phyloP scores from a whole-genome alignment of 2,329 filamentous ascomycete genomes.

The Trichoderma sp. region DNA sequence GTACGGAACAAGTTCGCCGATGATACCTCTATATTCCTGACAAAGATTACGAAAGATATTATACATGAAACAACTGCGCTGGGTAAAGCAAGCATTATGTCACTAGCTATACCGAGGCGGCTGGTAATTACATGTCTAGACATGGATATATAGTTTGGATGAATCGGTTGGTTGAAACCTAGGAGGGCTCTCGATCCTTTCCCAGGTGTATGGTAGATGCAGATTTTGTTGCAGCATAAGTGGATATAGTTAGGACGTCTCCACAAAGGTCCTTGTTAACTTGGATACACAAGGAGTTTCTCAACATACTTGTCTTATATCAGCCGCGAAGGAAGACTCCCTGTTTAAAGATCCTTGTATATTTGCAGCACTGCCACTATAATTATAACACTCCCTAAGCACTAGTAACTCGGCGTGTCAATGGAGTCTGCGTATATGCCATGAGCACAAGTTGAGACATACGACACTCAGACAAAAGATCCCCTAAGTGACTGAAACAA shows the following conservation, averaged over 20 bases:
- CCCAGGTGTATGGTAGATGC: not conserved
- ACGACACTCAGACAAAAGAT: not conserved
- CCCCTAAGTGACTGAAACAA: not conserved
- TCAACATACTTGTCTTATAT: not conserved
- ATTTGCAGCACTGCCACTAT: not conserved
- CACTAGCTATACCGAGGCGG: not conserved
- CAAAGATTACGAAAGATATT: not conserved
- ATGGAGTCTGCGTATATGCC: not conserved
- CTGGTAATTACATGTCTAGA: not conserved
- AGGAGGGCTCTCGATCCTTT: not conserved
- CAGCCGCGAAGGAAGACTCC: not conserved
- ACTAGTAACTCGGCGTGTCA: not conserved
- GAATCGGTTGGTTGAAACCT: not conserved
- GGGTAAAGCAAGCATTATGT: not conserved
- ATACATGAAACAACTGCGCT: not conserved
- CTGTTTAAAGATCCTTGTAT: not conserved
- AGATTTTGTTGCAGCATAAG: not conserved
- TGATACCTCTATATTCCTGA: not conserved
- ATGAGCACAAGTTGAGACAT: not conserved
- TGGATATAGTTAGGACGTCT: not conserved
- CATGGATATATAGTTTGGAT: not conserved
- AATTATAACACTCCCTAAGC: not conserved
- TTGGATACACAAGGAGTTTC: not conserved
- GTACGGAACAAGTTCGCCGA: not conserved
- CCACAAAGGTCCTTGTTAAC: not conserved